phyloP scores from a whole-genome alignment of 192 early-diverging fungal genomes.

The Backusella australiensis region DNA sequence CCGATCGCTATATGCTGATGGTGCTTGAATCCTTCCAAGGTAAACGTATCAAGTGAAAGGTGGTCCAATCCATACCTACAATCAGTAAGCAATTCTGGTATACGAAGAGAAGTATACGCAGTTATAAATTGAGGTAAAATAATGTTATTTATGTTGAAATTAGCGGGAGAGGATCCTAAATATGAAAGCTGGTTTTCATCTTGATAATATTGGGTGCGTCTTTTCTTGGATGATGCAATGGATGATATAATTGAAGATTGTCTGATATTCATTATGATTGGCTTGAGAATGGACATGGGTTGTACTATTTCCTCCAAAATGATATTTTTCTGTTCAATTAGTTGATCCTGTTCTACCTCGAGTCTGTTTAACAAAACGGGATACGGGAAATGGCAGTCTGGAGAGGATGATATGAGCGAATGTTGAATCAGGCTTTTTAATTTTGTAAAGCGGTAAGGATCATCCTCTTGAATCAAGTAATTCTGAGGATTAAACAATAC shows the following conservation, averaged over 20 bases:
- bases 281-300: constrained; percentile 21
- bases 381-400: constrained; percentile 71
- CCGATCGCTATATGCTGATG: constrained; percentile 19
- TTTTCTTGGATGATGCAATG: background rate
- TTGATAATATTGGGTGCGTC: background rate
- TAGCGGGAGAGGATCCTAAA: background rate
- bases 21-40: constrained; percentile 9
- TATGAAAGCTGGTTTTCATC: background rate
- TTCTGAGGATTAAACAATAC: background rate
- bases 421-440: constrained; percentile 47
- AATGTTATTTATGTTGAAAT: background rate
- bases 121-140: constrained; percentile 7
- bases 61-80: constrained; percentile 14
- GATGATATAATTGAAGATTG: constrained; percentile 10
- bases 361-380: constrained; percentile 69
- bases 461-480: constrained; percentile 2
- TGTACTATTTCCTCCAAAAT: background rate
- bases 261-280: constrained; percentile 27
- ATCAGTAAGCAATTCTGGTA: background rate
- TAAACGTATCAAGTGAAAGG: constrained; percentile 15
- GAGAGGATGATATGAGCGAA: constrained; percentile 75
- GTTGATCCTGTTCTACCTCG: constrained; percentile 49
- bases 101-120: constrained; percentile 18
- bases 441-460: constrained; percentile 42
- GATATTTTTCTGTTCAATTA: background rate